These are phyloP conservation scores for Prunus davidiana DNA, from an alignment of 306 rosid genomes.

Conservation along the genomic window DNA sequence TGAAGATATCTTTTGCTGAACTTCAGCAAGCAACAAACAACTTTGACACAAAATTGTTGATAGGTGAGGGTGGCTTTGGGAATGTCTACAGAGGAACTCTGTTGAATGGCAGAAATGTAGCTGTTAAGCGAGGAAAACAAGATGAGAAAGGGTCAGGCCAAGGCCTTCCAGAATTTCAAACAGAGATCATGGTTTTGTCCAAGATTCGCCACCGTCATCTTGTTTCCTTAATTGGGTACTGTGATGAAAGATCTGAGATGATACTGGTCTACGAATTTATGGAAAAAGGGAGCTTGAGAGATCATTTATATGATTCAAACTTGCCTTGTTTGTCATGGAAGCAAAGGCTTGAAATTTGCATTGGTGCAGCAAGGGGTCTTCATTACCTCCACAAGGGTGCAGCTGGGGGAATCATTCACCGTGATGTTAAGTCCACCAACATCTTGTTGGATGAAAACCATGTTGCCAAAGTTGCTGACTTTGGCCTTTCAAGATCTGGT, in stretches of 20 bases:
- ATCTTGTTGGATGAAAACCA: slow-evolving; percentile 44
- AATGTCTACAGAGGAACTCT: slow-evolving; percentile 39
- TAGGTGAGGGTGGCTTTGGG: slow-evolving; percentile 57
- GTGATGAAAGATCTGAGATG: slow-evolving; percentile 54
- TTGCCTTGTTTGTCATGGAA: slow-evolving; percentile 45
- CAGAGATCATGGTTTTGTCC: slow-evolving; percentile 46
- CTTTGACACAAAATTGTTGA: slow-evolving; percentile 30
- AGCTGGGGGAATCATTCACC: slow-evolving; percentile 52
- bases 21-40: slow-evolving; percentile 38
- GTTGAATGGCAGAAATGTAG: slow-evolving; percentile 33
- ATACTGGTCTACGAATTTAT: slow-evolving; percentile 52
- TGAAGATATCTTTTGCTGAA: slow-evolving; percentile 37
- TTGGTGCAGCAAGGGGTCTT: slow-evolving; percentile 51
- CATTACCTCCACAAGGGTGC: slow-evolving; percentile 57
- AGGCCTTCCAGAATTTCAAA: slow-evolving; percentile 49
- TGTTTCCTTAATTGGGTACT: slow-evolving; percentile 57
- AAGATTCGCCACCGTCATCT: slow-evolving; percentile 49
- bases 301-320: slow-evolving; percentile 38
- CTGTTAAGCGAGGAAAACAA: slow-evolving; percentile 46
- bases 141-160: slow-evolving; percentile 33
- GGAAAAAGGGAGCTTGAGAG: slow-evolving; percentile 55
- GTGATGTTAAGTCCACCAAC: slow-evolving; percentile 52
- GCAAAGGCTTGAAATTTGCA: slow-evolving; percentile 57
- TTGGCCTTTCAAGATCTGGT: slow-evolving; percentile 48
- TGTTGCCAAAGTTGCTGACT: slow-evolving; percentile 56